phyloP scores from a whole-genome alignment of 768 basidiomycete genomes.

The Lentinula aciculospora region DNA sequence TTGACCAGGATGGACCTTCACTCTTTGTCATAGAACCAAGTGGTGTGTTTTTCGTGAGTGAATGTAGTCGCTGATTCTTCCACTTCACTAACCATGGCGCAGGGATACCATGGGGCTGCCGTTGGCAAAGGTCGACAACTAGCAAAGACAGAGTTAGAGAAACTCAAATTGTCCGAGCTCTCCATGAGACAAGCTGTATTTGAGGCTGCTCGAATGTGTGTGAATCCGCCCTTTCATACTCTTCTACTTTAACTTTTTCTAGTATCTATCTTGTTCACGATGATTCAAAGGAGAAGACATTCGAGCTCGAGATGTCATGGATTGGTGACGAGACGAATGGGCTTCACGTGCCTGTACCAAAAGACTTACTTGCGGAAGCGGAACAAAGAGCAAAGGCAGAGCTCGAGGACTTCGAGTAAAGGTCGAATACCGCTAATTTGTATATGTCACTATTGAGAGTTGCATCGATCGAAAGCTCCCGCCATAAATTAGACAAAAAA shows the following conservation, averaged over 20 bases:
- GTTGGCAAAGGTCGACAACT: constrained; percentile 97
- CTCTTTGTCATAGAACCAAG: constrained; percentile 93
- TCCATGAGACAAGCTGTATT: constrained; percentile 80
- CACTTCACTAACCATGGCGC: background rate
- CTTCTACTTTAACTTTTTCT: constrained; percentile 7
- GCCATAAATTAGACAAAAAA: constrained; percentile 5
- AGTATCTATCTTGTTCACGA: constrained; percentile 98
- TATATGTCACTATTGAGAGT: background rate
- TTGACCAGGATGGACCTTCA: constrained; percentile 83
- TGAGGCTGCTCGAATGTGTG: constrained; percentile 95
- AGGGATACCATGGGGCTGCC: constrained; percentile 97
- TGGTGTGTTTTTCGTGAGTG: constrained; percentile 80
- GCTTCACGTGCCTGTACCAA: constrained; percentile 78
- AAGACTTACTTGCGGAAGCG: constrained; percentile 79
- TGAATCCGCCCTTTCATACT: background rate
- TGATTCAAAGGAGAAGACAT: constrained; percentile 96
- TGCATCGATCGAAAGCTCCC: background rate
- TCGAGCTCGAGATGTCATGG: constrained; percentile 98
- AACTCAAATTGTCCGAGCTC: constrained; percentile 81
- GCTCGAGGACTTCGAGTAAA: constrained; percentile 56
- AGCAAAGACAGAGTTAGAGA: constrained; percentile 98
- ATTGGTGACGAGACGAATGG: constrained; percentile 80
- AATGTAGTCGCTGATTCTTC: background rate
- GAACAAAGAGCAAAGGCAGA: constrained; percentile 84
- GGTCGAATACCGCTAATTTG: background rate